These are phyloP conservation scores for Ceratonia siliqua DNA, from an alignment of 306 rosid species.

Conservation along the genomic window DNA sequence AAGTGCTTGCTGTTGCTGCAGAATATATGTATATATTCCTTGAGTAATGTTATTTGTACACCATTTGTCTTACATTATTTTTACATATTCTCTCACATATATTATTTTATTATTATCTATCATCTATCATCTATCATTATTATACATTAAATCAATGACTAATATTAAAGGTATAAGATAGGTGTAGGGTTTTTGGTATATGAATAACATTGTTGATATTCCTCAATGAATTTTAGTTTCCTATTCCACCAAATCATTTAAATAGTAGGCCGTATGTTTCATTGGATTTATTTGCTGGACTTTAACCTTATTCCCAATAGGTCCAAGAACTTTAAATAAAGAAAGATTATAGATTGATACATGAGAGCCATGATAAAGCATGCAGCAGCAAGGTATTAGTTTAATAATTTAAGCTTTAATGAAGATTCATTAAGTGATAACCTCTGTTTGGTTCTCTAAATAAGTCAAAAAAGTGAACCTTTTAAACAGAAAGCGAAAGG, in stretches of 20 bases:
- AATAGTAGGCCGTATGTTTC: conserved; percentile 50
- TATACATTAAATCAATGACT: too few species aligned
- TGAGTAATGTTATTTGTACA: too few species aligned
- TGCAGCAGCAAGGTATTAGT: background rate
- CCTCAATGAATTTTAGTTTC: conserved; percentile 59
- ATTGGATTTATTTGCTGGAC: conserved; percentile 51
- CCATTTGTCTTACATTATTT: too few species aligned
- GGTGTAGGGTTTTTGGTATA: too few species aligned
- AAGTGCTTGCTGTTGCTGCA: conserved; percentile 34
- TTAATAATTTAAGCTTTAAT: background rate
- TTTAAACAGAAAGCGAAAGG: background rate
- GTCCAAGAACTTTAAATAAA: conserved; percentile 32
- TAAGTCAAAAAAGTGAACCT: background rate
- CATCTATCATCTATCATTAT: too few species aligned
- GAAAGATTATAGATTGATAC: conserved; percentile 10
- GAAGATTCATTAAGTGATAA: background rate
- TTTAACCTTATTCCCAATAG: conserved; percentile 27
- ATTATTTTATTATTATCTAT: too few species aligned
- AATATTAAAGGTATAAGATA: too few species aligned
- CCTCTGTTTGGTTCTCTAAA: background rate
- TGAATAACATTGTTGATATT: too few species aligned
- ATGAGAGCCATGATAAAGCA: background rate
- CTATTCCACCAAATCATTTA: conserved; percentile 64
- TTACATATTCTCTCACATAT: too few species aligned
- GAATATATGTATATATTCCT: conserved; percentile 24